phyloP scores from a whole-genome alignment of 2,329 filamentous ascomycete genomes.

The Alternaria longipes region DNA sequence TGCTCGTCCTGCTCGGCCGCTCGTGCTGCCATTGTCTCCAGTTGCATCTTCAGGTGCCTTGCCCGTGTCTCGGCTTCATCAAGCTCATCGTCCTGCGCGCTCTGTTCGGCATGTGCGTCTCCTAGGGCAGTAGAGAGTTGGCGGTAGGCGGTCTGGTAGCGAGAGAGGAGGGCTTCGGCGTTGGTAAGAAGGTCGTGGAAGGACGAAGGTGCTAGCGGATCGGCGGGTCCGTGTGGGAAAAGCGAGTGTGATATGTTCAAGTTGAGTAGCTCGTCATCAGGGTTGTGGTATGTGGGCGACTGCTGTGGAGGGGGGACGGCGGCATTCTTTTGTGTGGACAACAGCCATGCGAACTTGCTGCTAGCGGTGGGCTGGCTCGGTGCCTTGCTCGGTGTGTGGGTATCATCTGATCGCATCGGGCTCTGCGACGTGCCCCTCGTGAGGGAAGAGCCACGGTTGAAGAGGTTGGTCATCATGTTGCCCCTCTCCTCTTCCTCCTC shows the following conservation, averaged over 20 bases:
- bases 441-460: conserved; percentile 43
- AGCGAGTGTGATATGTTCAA: conserved; percentile 64
- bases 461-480: conserved; percentile 47
- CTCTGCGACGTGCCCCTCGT: conserved; percentile 36
- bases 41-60: conserved; percentile 66
- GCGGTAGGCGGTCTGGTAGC: conserved; percentile 66
- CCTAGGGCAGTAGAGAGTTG: conserved; percentile 54
- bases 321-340: conserved; percentile 48
- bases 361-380: conserved; percentile 36
- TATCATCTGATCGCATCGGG: conserved; percentile 28
- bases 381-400: conserved; percentile 27
- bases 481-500: conserved; percentile 35
- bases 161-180: conserved; percentile 63
- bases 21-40: conserved; percentile 67
- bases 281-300: conserved; percentile 49
- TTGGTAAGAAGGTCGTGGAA: conserved; percentile 66
- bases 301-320: conserved; percentile 32
- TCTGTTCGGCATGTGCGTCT: conserved; percentile 63
- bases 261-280: conserved; percentile 61
- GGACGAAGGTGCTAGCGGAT: conserved; percentile 61
- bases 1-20: conserved; percentile 65
- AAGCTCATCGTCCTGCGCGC: conserved; percentile 67
- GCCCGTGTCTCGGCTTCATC: conserved; percentile 67
- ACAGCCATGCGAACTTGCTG: conserved; percentile 50
- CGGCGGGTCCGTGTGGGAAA: conserved; percentile 61